Percentiles rank a stretch among this genome's conserved stretches.
Evolutionary conservation across 2,329 filamentous ascomycete species (phyloP).

Genomic region (Aphanocladium album): DNA sequence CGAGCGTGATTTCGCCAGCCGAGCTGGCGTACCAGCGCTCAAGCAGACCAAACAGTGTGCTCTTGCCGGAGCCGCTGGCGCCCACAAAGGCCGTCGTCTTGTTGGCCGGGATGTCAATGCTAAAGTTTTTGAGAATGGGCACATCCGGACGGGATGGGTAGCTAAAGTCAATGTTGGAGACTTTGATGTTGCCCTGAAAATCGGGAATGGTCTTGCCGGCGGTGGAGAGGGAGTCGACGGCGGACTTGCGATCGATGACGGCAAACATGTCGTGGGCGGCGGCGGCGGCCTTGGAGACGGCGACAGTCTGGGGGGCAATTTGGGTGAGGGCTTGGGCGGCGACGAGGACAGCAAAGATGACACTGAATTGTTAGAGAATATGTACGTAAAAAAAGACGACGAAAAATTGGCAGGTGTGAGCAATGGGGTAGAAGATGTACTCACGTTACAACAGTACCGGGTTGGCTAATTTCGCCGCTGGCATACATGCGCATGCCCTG

Average conservation of each 20-base stretch:
- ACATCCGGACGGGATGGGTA: constrained; percentile 53
- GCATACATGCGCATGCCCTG: constrained; percentile 44
- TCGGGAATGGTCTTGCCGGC: constrained; percentile 26
- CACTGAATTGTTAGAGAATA: constrained; percentile 25
- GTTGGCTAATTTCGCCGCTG: constrained; percentile 38
- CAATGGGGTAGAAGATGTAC: constrained; percentile 13
- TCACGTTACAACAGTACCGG: constrained; percentile 43
- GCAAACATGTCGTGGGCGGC: constrained; percentile 43
- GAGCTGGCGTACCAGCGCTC: constrained; percentile 55
- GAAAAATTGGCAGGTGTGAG: too few species aligned
- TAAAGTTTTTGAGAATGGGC: constrained; percentile 37
- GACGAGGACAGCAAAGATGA: constrained; percentile 43
- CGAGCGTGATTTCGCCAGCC: constrained; percentile 40
- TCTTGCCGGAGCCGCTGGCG: constrained; percentile 54
- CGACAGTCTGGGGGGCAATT: constrained; percentile 42
- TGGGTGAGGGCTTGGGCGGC: constrained; percentile 40
- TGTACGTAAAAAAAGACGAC: too few species aligned
- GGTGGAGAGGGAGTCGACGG: constrained; percentile 38
- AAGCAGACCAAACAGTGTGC: constrained; percentile 51
- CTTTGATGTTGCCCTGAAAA: constrained; percentile 40
- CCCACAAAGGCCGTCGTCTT: constrained; percentile 53
- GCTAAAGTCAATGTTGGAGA: constrained; percentile 45
- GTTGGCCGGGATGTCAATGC: constrained; percentile 38
- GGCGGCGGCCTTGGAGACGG: constrained; percentile 41
- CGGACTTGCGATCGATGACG: constrained; percentile 40